Base-by-base conservation (phyloP, 2,329 filamentous ascomycete species). In the Exserohilum rostratum region DNA sequence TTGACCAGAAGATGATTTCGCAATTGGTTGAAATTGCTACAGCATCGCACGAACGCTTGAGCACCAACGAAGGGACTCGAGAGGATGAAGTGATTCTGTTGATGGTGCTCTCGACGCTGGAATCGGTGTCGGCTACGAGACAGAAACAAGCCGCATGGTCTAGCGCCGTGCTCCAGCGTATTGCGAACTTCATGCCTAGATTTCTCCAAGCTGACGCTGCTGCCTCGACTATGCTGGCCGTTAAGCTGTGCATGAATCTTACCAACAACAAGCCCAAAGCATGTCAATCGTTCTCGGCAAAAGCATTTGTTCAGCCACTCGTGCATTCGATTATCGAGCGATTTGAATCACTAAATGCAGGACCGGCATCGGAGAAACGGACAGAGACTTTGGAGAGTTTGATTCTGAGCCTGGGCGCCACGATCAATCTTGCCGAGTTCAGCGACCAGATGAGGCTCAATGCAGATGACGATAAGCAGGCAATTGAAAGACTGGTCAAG, bases 381-480 rank as follows among this genome's bases (percentile, higher is more conserved):
- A 78, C 87, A 11, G 65, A 73, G 30, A 61, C 71, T 52, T 77
- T 93, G 48, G 89, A 96, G 62, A 83, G 85, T 44, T 81, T 96
- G 12, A 84, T 96, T 44, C 81, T 97, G 37, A 84, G 90, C 47
- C 79, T 96, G 34, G 93, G 91, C 0, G 85, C 91, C 18, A 84
- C 93, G 75, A 96, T 96, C 73, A 97, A 97, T 67, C 84, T 97
- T 50, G 85, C 90, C 7, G 92, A 96, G 71, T 88, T 91, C 69
- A 91, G 87, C 67, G 79, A 86, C 13, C 73, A 80, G 18, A 87
- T 89, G 50, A 68, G 75, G 54, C 42, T 55, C 4, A 67, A 69
- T 15, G 62, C 70, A 0, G 56, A 62, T 52, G 74, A 69, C 50
- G 74, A 60, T 34, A 67, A 69, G 53, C 76, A 72, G 67, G 78